Base-by-base conservation (phyloP, 108 stramenopile genomes). In the Epipyxis sp. region DNA sequence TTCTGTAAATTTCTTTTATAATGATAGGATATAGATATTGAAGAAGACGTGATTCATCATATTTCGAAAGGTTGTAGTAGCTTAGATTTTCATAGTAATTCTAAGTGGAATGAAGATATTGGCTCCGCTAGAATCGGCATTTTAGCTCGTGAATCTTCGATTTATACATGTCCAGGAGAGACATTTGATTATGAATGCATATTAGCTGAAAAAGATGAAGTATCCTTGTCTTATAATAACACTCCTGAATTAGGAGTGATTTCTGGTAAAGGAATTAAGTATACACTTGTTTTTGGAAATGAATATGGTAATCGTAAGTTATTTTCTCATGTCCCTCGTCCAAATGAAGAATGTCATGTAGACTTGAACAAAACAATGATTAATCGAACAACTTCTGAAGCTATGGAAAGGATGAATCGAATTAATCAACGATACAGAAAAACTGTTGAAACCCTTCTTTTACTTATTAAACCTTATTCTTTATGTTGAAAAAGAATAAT, bases 181-280 rank as follows among this genome's bases (percentile, higher is more conserved):
- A 32, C 16, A 74, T 30, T 30, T 37, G 50, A 74, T n/a, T 54
- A 54, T 34, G 71, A 74, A 13, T 54, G 71, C 43, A 32, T 74
- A 10, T 74, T 74, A 42, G 71, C 34, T 6, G 13, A 74, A 74
- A 13, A 29, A 42, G 71, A 74, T 57, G 71, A 74, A 46, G 71
- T 54, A 16, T 34, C 71, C 6, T 13, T 39, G 20, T 74, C 71
- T 29, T 57, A 74, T 74, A 27, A 74, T 6, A 46, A 74, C 34
- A 54, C 71, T 43, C 71, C 71, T 27, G 71, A 74, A 54, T 46
- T 74, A 32, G 71, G 71, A 32, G 3, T 65, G 20, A 42, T 42
- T 42, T 32, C 44, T 74, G 46, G 71, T 43, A 27, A 46, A 43
- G 71, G 71, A 6, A 57, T 74, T 39, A 13, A 74, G 34, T 74